Evolutionary conservation across 176 grass and related monocot genomes (phyloP).

Genomic region (Hordeum marinum): DNA sequence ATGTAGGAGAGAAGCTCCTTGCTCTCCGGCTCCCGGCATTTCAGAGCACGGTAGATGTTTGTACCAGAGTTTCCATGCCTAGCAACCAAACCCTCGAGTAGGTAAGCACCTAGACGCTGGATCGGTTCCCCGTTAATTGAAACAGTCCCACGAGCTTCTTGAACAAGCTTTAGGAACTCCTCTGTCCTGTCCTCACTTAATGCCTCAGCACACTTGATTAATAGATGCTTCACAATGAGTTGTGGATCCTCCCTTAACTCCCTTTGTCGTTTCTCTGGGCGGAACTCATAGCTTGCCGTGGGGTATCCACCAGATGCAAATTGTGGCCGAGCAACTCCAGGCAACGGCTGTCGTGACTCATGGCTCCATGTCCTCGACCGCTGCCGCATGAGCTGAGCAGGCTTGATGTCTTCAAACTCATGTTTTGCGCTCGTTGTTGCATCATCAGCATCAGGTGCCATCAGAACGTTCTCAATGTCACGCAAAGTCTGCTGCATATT

Average conservation of each 20-base stretch:
- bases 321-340: slow-evolving; percentile 17
- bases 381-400: slow-evolving; percentile 47
- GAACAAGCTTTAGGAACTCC: slow-evolving; percentile 66
- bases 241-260: slow-evolving; percentile 54
- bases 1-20: slow-evolving; percentile 93
- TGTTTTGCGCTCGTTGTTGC: slow-evolving; percentile 39
- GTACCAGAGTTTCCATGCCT: slow-evolving; percentile 72
- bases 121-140: slow-evolving; percentile 79
- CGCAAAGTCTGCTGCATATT: slow-evolving; percentile 81
- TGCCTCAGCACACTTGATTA: slow-evolving; percentile 72
- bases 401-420: slow-evolving; percentile 51
- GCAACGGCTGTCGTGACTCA: slow-evolving; percentile 39
- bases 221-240: slow-evolving; percentile 54
- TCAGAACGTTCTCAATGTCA: slow-evolving; percentile 91
- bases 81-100: slow-evolving; percentile 88
- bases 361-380: slow-evolving; percentile 68
- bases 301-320: slow-evolving; percentile 36
- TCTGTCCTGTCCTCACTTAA: slow-evolving; percentile 60
- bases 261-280: slow-evolving; percentile 61
- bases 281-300: slow-evolving; percentile 46
- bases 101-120: slow-evolving; percentile 79
- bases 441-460: slow-evolving; percentile 79
- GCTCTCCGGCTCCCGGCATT: slow-evolving; percentile 64
- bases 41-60: slow-evolving; percentile 69
- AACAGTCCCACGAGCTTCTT: slow-evolving; percentile 51